These are phyloP conservation scores for Amanita molliuscula DNA, from an alignment of 768 basidiomycete species.

Conservation along the genomic window DNA sequence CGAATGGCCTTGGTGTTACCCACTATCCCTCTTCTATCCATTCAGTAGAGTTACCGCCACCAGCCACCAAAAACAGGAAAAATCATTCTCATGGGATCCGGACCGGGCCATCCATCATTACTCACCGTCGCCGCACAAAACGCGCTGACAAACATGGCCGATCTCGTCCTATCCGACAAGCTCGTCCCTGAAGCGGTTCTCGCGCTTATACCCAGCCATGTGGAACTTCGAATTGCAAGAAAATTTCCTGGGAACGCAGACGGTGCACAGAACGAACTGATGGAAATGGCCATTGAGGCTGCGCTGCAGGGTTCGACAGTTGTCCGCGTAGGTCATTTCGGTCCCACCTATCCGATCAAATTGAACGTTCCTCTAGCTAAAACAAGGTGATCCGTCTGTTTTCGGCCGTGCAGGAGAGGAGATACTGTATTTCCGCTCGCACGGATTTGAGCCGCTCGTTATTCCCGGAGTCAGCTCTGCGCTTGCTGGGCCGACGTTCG, in stretches of 20 bases:
- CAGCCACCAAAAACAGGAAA: constrained; percentile 34
- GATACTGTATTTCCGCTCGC: constrained; percentile 80
- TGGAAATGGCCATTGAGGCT: constrained; percentile 82
- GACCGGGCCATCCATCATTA: constrained; percentile 92
- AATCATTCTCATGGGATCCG: constrained; percentile 87
- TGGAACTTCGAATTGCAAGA: constrained; percentile 79
- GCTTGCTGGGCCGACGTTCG: constrained; percentile 81
- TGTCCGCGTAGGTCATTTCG: constrained; percentile 51
- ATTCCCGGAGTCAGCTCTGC: constrained; percentile 89
- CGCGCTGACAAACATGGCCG: constrained; percentile 69
- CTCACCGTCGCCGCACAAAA: constrained; percentile 82
- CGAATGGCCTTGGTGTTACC: neutral
- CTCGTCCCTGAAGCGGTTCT: constrained; percentile 88
- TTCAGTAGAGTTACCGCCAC: constrained; percentile 1
- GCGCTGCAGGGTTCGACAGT: too few relatives aligned
- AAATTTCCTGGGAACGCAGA: constrained; percentile 99
- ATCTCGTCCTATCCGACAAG: constrained; percentile 91
- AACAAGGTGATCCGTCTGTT: constrained; percentile 95
- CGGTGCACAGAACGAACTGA: constrained; percentile 88
- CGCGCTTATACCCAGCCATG: constrained; percentile 62
- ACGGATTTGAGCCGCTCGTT: constrained; percentile 75
- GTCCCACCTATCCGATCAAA: neutral
- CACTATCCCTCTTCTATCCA: constrained; percentile 9
- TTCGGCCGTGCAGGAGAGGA: constrained; percentile 96
- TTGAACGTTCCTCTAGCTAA: constrained; percentile 54